A percentile compares a stretch with the other conserved stretches of the same genome.
Evolutionary conservation across 352 stramenopile species (phyloP).

Genomic region (Globisporangium cystogenes): DNA sequence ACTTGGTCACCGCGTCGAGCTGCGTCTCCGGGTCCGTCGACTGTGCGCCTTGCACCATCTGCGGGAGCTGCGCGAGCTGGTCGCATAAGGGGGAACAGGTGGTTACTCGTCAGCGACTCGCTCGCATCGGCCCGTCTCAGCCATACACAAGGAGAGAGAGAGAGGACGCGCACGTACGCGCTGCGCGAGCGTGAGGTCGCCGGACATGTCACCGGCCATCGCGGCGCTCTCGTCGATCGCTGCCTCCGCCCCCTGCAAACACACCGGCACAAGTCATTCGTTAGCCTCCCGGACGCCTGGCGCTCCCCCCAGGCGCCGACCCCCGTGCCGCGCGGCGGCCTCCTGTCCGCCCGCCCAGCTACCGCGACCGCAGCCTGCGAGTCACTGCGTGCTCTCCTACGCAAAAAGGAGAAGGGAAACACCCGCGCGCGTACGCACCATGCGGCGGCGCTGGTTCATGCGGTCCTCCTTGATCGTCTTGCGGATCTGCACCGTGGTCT

Average conservation of each 20-base stretch:
- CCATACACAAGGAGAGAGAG: constrained; percentile 10
- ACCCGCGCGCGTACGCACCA: too few relatives aligned
- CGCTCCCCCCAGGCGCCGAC: too few relatives aligned
- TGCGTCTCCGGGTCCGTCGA: constrained; percentile 88
- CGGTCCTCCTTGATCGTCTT: constrained; percentile 84
- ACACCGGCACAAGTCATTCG: not conserved
- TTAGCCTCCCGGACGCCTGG: too few relatives aligned
- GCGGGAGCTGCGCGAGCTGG: constrained; percentile 92
- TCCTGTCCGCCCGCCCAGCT: too few relatives aligned
- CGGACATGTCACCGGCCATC: constrained; percentile 26
- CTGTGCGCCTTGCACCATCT: constrained; percentile 93
- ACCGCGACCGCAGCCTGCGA: too few relatives aligned
- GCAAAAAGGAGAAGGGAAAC: too few relatives aligned
- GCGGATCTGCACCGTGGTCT: constrained; percentile 84
- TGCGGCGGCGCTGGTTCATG: constrained; percentile 79
- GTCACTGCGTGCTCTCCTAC: too few relatives aligned
- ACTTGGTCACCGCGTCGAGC: constrained; percentile 97
- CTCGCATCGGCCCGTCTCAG: not conserved
- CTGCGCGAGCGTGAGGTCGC: constrained; percentile 48
- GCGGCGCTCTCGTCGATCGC: constrained; percentile 19
- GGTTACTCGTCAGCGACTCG: constrained; percentile 7
- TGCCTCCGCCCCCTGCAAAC: constrained; percentile 13
- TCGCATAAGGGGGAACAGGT: not conserved
- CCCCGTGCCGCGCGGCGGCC: too few relatives aligned
- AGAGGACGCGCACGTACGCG: constrained; percentile 41